Evolutionary conservation across 2,329 filamentous ascomycete species (phyloP).

Genomic region (Cryphonectria naterciae): DNA sequence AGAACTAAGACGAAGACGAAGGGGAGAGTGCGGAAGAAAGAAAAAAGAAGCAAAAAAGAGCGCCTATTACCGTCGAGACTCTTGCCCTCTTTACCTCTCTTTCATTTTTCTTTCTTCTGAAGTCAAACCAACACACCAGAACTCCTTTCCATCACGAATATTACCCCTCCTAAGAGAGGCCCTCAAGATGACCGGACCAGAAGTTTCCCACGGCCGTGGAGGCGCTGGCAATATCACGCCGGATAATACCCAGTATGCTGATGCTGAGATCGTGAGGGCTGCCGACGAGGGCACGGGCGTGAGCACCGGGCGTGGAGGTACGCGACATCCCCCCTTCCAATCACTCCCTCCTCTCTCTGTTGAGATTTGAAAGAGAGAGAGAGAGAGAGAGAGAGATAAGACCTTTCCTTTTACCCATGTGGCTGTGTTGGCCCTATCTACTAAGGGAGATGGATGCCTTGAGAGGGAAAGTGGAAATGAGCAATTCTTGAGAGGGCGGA

Average conservation of each 20-base stretch:
- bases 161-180: not conserved
- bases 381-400: slow-evolving; percentile 5
- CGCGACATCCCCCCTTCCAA: slow-evolving; percentile 29
- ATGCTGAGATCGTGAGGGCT: slow-evolving; percentile 63
- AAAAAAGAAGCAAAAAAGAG: not conserved
- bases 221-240: slow-evolving; percentile 64
- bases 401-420: not conserved
- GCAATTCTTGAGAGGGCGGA: not conserved
- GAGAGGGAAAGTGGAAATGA: not conserved
- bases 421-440: not conserved
- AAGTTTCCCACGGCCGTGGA: slow-evolving; percentile 64
- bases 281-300: slow-evolving; percentile 60
- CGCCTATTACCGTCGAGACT: not conserved
- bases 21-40: not conserved
- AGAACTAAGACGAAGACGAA: not conserved
- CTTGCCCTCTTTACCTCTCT: not conserved
- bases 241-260: slow-evolving; percentile 62
- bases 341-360: not conserved
- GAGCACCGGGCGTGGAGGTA: slow-evolving; percentile 64
- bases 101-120: not conserved
- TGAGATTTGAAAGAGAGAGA: too few relatives aligned
- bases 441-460: not conserved
- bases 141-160: not conserved
- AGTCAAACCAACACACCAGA: not conserved
- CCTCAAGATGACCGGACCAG: slow-evolving; percentile 42